Evolutionary conservation across 2,329 filamentous ascomycete species (phyloP), one percentile per base, ranked within the genome.

Genomic region (Neocucurbitaria cava): DNA sequence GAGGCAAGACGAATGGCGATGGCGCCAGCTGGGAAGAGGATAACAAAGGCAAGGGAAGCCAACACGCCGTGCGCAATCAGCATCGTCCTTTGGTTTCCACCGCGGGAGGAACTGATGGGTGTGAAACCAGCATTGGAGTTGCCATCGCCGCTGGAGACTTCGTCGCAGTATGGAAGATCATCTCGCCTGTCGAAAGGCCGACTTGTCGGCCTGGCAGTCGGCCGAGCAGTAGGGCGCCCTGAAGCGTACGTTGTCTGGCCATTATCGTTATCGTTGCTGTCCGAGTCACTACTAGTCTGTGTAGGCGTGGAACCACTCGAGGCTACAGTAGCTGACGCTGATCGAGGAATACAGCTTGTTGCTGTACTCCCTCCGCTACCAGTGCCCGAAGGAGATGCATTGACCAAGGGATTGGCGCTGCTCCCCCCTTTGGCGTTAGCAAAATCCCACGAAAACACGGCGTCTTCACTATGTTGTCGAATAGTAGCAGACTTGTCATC

Each of bases 351-450:
- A 53, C 73, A 75, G 50, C 58, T 74, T 17, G 64, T 70, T 3
- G 62, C 60, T 7, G 54, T 39, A 13, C 49, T 35, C n/a, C 45
- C 42, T 38, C 52, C 62, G 39, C 52, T 61, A 9, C 56, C 61
- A 28, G 62, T 65, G 15, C 52, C 59, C 10, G 68, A 65, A 7
- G 70, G 53, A 1, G 62, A 53, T 20, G 66, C 49, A 41, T 59
- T 64, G 24, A 76, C 39, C 43, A 82, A 77, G 3, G 79, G 79
- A 49, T 82, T 81, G 18, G 72, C 70, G 40, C 72, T 75, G 49
- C 64, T 78, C 17, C 83, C 82, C 17, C 83, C 83, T 36, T 78
- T 81, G 8, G 82, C 84, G 39, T 68, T 64, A 40, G 78, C 73
- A 23, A 85, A 75, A 54, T 82, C 74, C 66, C 85, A 78, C 8